A percentile compares a stretch with the other conserved stretches of the same genome.
phyloP scores from a whole-genome alignment of 2,329 filamentous ascomycete species.

The Neurospora sp. region DNA sequence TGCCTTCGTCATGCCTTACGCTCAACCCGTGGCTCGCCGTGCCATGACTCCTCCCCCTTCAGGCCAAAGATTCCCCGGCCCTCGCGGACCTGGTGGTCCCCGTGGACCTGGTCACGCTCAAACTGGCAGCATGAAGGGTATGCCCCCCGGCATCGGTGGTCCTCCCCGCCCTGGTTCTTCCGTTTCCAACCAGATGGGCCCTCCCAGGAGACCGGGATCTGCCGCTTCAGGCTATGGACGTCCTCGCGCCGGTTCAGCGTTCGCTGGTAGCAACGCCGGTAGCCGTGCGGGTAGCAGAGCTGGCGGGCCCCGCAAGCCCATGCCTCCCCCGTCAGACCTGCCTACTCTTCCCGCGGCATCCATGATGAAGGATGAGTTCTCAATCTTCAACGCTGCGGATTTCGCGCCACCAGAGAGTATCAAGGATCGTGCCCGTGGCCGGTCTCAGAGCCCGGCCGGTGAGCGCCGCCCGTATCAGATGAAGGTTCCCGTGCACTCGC shows the following conservation, averaged over 20 bases:
- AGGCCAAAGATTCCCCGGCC: constrained; percentile 33
- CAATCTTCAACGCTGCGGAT: constrained; percentile 58
- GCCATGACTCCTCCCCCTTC: constrained; percentile 90
- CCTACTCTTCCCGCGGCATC: constrained; percentile 74
- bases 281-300: neutral
- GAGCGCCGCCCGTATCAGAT: constrained; percentile 65
- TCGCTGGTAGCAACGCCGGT: constrained; percentile 32
- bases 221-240: constrained; percentile 27
- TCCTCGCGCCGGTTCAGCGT: constrained; percentile 41
- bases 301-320: constrained; percentile 32
- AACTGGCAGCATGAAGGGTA: constrained; percentile 33
- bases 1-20: constrained; percentile 71
- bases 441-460: constrained; percentile 53
- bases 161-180: constrained; percentile 26
- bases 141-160: constrained; percentile 31
- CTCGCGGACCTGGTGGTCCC: constrained; percentile 27
- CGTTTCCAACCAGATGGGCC: constrained; percentile 17
- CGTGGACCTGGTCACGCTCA: constrained; percentile 29
- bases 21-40: constrained; percentile 74
- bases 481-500: constrained; percentile 63
- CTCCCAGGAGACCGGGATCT: constrained; percentile 23
- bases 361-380: constrained; percentile 75
- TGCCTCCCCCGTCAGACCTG: constrained; percentile 64
- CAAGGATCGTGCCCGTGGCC: constrained; percentile 59
- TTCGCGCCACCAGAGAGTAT: constrained; percentile 71